Evolutionary conservation across 371 early-diverging fungal species (phyloP).

Genomic region (Mortierella sp.): DNA sequence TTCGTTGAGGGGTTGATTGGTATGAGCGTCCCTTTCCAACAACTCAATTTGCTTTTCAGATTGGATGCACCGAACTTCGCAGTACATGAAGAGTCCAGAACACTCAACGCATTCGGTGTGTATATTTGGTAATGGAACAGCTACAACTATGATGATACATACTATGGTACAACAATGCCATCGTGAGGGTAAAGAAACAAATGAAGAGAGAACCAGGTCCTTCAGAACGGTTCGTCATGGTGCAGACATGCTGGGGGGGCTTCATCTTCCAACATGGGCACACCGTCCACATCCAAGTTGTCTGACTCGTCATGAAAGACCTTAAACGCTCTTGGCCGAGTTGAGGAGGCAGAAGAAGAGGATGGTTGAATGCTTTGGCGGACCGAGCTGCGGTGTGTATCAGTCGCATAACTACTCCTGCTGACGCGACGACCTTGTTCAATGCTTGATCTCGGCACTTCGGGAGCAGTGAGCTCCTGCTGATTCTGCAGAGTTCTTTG

Average conservation of each 20-base stretch:
- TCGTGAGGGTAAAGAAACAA: too few relatives aligned
- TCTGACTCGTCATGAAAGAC: constrained; percentile 12
- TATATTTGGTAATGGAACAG: too few relatives aligned
- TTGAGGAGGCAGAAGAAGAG: not conserved
- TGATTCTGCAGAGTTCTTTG: constrained; percentile 13
- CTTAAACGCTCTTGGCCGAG: not conserved
- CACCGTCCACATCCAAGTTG: constrained; percentile 10
- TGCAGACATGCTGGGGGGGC: constrained; percentile 20
- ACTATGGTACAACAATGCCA: too few relatives aligned
- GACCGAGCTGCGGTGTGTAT: not conserved
- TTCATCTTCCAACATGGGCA: constrained; percentile 32
- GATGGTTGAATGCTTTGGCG: not conserved
- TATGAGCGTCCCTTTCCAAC: too few relatives aligned
- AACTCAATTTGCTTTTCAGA: too few relatives aligned
- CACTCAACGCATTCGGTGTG: too few relatives aligned
- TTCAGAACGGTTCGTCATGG: constrained; percentile 9
- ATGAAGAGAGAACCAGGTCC: too few relatives aligned
- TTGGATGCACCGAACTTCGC: too few relatives aligned
- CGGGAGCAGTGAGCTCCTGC: constrained; percentile 1
- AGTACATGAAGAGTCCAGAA: too few relatives aligned
- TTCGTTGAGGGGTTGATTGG: too few relatives aligned
- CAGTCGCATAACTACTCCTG: not conserved
- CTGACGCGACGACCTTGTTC: constrained; percentile 1
- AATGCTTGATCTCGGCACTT: constrained; percentile 1
- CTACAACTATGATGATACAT: too few relatives aligned